Evolutionary conservation across 148 eudicot species (phyloP).

Genomic region (Fagopyrum tataricum): DNA sequence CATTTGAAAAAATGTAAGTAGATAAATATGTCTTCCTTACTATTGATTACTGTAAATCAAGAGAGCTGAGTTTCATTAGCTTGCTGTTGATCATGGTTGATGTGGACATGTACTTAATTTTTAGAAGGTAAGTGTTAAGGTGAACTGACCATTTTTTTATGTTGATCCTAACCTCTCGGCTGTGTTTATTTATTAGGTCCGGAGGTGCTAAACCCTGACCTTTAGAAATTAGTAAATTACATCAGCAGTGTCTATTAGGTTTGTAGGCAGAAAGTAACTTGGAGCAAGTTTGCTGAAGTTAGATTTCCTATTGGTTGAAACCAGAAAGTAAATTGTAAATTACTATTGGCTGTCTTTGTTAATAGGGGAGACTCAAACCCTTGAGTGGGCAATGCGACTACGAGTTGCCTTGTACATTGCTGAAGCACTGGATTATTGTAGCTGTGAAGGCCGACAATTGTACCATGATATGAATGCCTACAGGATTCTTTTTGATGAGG

Average conservation of each 20-base stretch:
- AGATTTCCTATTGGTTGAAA: not conserved
- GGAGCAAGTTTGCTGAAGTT: not conserved
- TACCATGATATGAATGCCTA: constrained; percentile 92
- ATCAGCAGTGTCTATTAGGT: not conserved
- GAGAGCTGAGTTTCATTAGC: too few relatives aligned
- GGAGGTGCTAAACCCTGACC: not conserved
- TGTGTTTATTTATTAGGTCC: not conserved
- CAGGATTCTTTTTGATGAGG: constrained; percentile 97
- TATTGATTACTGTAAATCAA: too few relatives aligned
- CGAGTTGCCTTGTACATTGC: constrained; percentile 76
- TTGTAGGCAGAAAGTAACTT: not conserved
- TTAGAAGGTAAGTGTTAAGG: not conserved
- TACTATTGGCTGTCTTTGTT: constrained; percentile 12
- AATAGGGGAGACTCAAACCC: constrained; percentile 91
- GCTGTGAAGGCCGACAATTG: constrained; percentile 66
- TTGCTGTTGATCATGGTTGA: too few relatives aligned
- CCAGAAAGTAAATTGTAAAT: not conserved
- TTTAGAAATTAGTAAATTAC: not conserved
- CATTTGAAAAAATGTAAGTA: too few relatives aligned
- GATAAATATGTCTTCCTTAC: too few relatives aligned
- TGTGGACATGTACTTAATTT: too few relatives aligned
- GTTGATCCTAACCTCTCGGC: not conserved
- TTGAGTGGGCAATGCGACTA: constrained; percentile 92
- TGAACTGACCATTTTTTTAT: not conserved
- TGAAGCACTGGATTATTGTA: constrained; percentile 84